phyloP scores from a whole-genome alignment of 2,329 filamentous ascomycete genomes.

The Magnaporthiopsis rhizophila region DNA sequence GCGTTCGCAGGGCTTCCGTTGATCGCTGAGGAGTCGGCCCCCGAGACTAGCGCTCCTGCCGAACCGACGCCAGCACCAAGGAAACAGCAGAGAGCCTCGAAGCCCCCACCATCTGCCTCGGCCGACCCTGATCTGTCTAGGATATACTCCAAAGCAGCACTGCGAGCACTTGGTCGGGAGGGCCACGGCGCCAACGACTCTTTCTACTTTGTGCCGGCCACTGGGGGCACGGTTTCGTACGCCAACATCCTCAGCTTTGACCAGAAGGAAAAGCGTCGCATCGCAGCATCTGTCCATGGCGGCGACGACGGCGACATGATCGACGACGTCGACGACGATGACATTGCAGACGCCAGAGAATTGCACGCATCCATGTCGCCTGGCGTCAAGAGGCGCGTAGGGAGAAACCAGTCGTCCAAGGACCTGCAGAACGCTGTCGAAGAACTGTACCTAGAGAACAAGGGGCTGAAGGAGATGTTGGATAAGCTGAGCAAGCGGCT shows the following conservation, averaged over 20 bases:
- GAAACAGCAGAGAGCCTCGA: slow-evolving; percentile 24
- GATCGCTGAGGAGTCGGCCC: slow-evolving; percentile 39
- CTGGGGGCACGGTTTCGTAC: slow-evolving; percentile 86
- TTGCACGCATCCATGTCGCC: slow-evolving; percentile 40
- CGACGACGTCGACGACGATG: slow-evolving; percentile 62
- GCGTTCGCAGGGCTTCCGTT: slow-evolving; percentile 90
- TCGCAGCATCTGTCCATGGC: slow-evolving; percentile 41
- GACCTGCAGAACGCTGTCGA: slow-evolving; percentile 64
- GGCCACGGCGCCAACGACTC: slow-evolving; percentile 60
- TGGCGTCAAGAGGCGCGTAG: slow-evolving; percentile 30
- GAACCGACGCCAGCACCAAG: slow-evolving; percentile 27
- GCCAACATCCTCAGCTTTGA: slow-evolving; percentile 74
- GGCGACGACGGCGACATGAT: slow-evolving; percentile 29
- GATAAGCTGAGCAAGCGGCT: slow-evolving; percentile 81
- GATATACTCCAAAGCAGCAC: slow-evolving; percentile 77
- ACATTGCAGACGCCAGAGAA: slow-evolving; percentile 84
- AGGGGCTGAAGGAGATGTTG: slow-evolving; percentile 73
- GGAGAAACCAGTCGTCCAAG: slow-evolving; percentile 32
- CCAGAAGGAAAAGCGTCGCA: slow-evolving; percentile 56
- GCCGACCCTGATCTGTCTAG: slow-evolving; percentile 70
- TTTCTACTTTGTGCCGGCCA: slow-evolving; percentile 92
- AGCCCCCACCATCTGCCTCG: slow-evolving; percentile 14
- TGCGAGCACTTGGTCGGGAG: slow-evolving; percentile 68
- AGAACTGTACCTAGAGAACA: slow-evolving; percentile 83
- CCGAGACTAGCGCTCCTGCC: slow-evolving; percentile 26